phyloP scores from a whole-genome alignment of 164 flowering plant genomes.

The Paratinospora sagittata region DNA sequence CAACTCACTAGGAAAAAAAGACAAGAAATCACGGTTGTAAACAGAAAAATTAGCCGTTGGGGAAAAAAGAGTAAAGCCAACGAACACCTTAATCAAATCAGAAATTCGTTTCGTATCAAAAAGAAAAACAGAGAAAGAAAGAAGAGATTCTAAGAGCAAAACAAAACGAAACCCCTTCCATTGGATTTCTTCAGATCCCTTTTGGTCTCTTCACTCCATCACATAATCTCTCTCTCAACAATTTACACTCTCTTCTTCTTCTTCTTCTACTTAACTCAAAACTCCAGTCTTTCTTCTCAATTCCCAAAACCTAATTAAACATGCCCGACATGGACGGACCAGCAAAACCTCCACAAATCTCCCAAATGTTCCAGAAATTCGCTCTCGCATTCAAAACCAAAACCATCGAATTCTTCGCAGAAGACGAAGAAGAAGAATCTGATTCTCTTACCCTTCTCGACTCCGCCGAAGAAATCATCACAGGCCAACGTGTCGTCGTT shows the following conservation, averaged over 20 bases:
- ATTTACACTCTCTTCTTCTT: neutral
- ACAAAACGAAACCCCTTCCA: constrained; percentile 5
- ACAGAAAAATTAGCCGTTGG: neutral
- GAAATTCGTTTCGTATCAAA: neutral
- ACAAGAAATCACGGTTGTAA: too few relatives aligned
- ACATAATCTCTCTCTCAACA: neutral
- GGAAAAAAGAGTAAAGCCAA: neutral
- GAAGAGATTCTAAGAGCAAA: neutral
- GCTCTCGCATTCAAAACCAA: constrained; percentile 87
- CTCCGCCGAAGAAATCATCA: constrained; percentile 64
- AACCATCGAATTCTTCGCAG: constrained; percentile 88
- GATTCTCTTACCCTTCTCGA: constrained; percentile 52
- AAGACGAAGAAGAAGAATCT: constrained; percentile 38
- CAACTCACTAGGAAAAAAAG: too few relatives aligned
- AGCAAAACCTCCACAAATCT: constrained; percentile 62
- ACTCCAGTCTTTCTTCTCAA: too few relatives aligned
- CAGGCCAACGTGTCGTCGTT: constrained; percentile 70
- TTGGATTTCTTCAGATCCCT: constrained; percentile 7
- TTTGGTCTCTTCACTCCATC: neutral
- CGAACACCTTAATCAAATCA: neutral
- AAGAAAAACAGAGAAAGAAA: neutral
- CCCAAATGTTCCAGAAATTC: constrained; percentile 81
- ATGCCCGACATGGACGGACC: constrained; percentile 46
- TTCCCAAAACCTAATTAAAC: neutral
- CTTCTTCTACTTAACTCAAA: neutral